Conservation (phyloP, 352 stramenopile genomes). For the Pythium guiyangense region DNA sequence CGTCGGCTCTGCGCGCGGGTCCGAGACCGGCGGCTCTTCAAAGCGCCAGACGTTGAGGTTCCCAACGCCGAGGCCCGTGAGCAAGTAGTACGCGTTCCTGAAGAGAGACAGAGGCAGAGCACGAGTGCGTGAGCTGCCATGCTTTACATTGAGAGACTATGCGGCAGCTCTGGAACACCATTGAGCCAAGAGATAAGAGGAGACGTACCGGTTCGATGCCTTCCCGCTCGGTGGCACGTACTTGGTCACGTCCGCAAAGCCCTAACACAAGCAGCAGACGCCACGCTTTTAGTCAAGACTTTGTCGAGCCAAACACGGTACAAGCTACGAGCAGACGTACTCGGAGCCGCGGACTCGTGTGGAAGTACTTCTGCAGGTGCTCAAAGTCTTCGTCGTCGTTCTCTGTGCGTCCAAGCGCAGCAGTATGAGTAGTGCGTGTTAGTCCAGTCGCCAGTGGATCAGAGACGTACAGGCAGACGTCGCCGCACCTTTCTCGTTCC, state of each 20-base stretch:
- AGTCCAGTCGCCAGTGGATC: neutral
- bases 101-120: neutral
- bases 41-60: slow-evolving; percentile 77
- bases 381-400: slow-evolving; percentile 76
- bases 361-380: slow-evolving; percentile 76
- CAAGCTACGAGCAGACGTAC: slow-evolving; percentile 23
- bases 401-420: slow-evolving; percentile 26
- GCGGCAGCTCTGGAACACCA: neutral
- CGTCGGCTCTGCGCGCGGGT: slow-evolving; percentile 19
- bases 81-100: slow-evolving; percentile 65
- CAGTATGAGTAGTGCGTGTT: neutral
- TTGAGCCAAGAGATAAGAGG: neutral
- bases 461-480: too few relatives aligned
- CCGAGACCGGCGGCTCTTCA: slow-evolving; percentile 23
- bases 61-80: slow-evolving; percentile 68
- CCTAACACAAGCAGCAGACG: slow-evolving; percentile 29
- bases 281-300: neutral
- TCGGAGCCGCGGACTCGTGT: slow-evolving; percentile 46
- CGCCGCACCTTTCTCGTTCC: slow-evolving; percentile 73
- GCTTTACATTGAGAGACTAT: too few relatives aligned
- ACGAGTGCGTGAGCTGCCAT: too few relatives aligned
- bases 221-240: slow-evolving; percentile 19
- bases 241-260: slow-evolving; percentile 68
- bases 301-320: neutral
- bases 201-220: slow-evolving; percentile 9